Percentiles rank a stretch among this genome's conserved stretches.
Conservation (phyloP, 345 rosid genomes). For the Populus simonii region DNA sequence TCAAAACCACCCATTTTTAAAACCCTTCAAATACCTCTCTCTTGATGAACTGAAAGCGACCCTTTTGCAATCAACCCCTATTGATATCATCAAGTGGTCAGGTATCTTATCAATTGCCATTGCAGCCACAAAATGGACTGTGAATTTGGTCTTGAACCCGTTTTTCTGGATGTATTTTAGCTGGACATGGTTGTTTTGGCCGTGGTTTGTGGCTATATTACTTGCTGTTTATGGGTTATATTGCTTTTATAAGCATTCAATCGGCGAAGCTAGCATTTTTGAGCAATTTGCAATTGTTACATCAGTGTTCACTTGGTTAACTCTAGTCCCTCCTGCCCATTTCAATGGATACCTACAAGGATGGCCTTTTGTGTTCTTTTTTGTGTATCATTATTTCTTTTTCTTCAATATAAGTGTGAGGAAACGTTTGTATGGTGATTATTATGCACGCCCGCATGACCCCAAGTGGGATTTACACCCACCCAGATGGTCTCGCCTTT, state of each 20-base stretch:
- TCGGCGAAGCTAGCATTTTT: slow-evolving; percentile 58
- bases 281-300: slow-evolving; percentile 79
- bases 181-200: slow-evolving; percentile 97
- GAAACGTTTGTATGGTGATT: slow-evolving; percentile 77
- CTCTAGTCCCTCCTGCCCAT: slow-evolving; percentile 78
- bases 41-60: slow-evolving; percentile 40
- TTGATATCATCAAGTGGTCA: slow-evolving; percentile 53
- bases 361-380: slow-evolving; percentile 84
- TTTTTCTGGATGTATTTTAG: slow-evolving; percentile 92
- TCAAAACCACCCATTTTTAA: slow-evolving; percentile 32
- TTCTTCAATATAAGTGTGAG: slow-evolving; percentile 78
- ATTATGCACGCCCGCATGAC: slow-evolving; percentile 55
- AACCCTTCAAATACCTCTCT: slow-evolving; percentile 40
- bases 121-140: slow-evolving; percentile 58
- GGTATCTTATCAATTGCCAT: slow-evolving; percentile 47
- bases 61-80: slow-evolving; percentile 43
- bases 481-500: slow-evolving; percentile 49
- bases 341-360: slow-evolving; percentile 86
- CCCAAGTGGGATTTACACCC: slow-evolving; percentile 77
- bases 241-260: slow-evolving; percentile 56
- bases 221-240: slow-evolving; percentile 56
- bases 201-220: slow-evolving; percentile 66
- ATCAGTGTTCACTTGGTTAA: slow-evolving; percentile 74
- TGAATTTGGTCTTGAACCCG: slow-evolving; percentile 49
- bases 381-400: slow-evolving; percentile 84